Evolutionary conservation across 495 filamentous ascomycete species (phyloP).

Genomic region (Penicillium soppii): DNA sequence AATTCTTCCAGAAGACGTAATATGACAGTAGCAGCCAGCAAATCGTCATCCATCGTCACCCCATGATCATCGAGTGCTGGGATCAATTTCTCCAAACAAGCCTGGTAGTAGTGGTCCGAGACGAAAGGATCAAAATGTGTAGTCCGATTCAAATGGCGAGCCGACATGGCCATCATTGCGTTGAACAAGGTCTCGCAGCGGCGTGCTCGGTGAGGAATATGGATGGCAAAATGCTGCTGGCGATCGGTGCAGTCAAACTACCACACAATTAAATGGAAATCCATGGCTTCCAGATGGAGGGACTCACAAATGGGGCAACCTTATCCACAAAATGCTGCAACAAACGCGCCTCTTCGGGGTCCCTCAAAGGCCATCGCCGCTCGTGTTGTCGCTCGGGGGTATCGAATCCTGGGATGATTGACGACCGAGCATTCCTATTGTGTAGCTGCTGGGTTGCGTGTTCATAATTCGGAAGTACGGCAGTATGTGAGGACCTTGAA

Average conservation of each 20-base stretch:
- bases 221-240: conserved; percentile 50
- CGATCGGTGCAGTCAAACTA: conserved; percentile 61
- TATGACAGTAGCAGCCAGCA: conserved; percentile 61
- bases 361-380: conserved; percentile 22
- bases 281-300: background rate
- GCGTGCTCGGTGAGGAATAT: conserved; percentile 51
- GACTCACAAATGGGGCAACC: conserved; percentile 23
- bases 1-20: conserved; percentile 62
- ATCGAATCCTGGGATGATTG: background rate
- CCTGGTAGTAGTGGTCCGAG: conserved; percentile 48
- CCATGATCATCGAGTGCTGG: conserved; percentile 46
- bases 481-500: background rate
- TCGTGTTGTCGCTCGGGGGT: background rate
- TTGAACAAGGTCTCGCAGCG: conserved; percentile 53
- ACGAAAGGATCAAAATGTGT: conserved; percentile 43
- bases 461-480: background rate
- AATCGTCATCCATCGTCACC: conserved; percentile 51
- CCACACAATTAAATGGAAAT: background rate
- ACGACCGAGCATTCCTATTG: background rate
- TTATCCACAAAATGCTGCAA: conserved; percentile 25
- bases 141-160: conserved; percentile 52
- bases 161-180: conserved; percentile 58
- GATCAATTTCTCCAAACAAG: conserved; percentile 51
- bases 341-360: conserved; percentile 20
- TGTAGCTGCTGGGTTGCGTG: background rate